These are phyloP conservation scores for Ligustrum vulgare DNA, from an alignment of 257 asterid genomes.

Conservation along the genomic window DNA sequence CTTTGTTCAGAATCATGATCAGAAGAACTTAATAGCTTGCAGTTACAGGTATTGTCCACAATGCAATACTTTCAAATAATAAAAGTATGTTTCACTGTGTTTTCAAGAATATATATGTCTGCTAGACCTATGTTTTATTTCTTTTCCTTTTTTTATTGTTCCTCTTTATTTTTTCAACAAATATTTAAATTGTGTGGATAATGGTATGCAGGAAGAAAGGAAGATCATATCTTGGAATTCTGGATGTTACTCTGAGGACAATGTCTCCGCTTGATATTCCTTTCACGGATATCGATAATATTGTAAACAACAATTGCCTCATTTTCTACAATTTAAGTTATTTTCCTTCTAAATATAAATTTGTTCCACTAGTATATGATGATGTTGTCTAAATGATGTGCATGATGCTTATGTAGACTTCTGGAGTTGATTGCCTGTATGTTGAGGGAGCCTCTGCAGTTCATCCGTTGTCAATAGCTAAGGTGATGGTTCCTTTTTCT, in stretches of 20 bases:
- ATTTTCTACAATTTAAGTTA: neutral
- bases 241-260: conserved; percentile 61
- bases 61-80: conserved; percentile 7
- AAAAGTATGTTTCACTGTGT: conserved; percentile 7
- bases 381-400: conserved; percentile 13
- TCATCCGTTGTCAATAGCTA: conserved; percentile 76
- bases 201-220: conserved; percentile 72
- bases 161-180: neutral
- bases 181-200: conserved; percentile 20
- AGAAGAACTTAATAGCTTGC: conserved; percentile 70
- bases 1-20: conserved; percentile 47
- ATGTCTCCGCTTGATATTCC: conserved; percentile 62
- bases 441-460: conserved; percentile 87
- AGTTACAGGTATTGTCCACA: conserved; percentile 62
- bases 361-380: neutral
- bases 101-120: conserved; percentile 1
- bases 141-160: neutral
- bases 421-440: conserved; percentile 57
- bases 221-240: conserved; percentile 73
- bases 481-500: conserved; percentile 46
- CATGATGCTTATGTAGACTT: conserved; percentile 49
- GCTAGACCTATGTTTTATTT: neutral
- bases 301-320: conserved; percentile 41
- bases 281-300: conserved; percentile 70
- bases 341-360: conserved; percentile 5